These are phyloP conservation scores for Colletotrichum cereale DNA, from an alignment of 2,329 filamentous ascomycete species.

Conservation along the genomic window DNA sequence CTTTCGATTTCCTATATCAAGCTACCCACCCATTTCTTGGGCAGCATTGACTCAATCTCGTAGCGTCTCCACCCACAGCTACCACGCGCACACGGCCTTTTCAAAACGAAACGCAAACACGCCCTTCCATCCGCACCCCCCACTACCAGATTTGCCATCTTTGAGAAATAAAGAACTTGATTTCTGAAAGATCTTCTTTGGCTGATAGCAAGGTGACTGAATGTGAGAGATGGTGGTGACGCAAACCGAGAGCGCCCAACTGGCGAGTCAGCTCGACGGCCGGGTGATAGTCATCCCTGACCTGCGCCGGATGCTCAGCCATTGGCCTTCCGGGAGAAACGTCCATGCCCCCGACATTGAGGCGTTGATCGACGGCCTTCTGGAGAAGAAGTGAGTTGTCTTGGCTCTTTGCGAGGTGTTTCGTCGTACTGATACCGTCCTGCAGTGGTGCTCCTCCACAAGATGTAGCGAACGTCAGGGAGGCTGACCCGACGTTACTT, in stretches of 20 bases:
- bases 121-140: not conserved
- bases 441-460: constrained; percentile 6
- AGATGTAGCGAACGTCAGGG: constrained; percentile 18
- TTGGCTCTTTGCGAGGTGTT: not conserved
- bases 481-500: constrained; percentile 36
- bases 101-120: constrained; percentile 25
- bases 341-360: constrained; percentile 13
- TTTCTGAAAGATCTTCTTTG: not conserved
- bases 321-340: constrained; percentile 36
- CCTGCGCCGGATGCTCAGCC: constrained; percentile 21
- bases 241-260: constrained; percentile 28
- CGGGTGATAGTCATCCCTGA: constrained; percentile 32
- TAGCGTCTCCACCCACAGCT: constrained; percentile 35
- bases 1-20: not conserved
- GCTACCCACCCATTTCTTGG: not conserved
- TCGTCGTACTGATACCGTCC: not conserved
- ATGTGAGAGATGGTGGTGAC: constrained; percentile 15
- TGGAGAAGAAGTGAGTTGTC: constrained; percentile 17
- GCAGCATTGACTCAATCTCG: constrained; percentile 40
- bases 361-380: not conserved
- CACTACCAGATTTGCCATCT: not conserved
- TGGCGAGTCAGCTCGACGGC: constrained; percentile 30
- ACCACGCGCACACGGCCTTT: constrained; percentile 14
- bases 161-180: not conserved
- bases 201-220: not conserved